Percentiles rank a stretch among this genome's conserved stretches.
These are phyloP conservation scores for Aspergillus udagawae DNA, from an alignment of 2,329 filamentous ascomycete genomes.

Conservation along the genomic window DNA sequence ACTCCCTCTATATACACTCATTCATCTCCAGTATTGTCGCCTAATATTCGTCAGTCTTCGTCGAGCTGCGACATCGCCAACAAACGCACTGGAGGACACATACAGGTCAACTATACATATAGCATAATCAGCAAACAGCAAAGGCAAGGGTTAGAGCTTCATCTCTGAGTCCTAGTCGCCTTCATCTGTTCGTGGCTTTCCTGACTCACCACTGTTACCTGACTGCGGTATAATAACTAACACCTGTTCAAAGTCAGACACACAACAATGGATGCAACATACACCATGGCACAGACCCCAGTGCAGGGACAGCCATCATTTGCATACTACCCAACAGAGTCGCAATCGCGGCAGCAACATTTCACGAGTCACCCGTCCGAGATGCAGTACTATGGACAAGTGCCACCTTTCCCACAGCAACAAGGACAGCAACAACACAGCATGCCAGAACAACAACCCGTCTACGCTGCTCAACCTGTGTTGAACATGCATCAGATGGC, in stretches of 20 bases:
- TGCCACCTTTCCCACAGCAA: constrained; percentile 27
- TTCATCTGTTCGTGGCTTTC: constrained; percentile 5
- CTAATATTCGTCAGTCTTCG: constrained; percentile 4
- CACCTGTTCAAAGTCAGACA: constrained; percentile 1
- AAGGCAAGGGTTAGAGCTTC: not conserved
- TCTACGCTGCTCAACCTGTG: constrained; percentile 38
- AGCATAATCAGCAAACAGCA: not conserved
- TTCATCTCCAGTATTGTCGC: constrained; percentile 8
- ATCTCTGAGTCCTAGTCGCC: not conserved
- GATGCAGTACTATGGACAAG: constrained; percentile 38
- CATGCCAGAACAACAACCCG: constrained; percentile 28
- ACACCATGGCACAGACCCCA: constrained; percentile 47
- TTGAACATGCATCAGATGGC: constrained; percentile 45
- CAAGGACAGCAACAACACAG: constrained; percentile 21
- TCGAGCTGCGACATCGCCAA: not conserved
- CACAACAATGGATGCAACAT: constrained; percentile 61
- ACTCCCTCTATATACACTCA: constrained; percentile 22
- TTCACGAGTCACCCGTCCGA: constrained; percentile 64
- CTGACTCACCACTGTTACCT: not conserved
- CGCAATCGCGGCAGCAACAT: constrained; percentile 70
- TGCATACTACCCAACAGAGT: constrained; percentile 79
- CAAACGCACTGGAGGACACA: not conserved
- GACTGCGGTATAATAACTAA: constrained; percentile 4
- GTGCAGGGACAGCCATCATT: constrained; percentile 70
- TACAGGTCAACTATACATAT: not conserved